phyloP scores from a whole-genome alignment of 768 basidiomycete genomes.

The Mycena capillaripes region DNA sequence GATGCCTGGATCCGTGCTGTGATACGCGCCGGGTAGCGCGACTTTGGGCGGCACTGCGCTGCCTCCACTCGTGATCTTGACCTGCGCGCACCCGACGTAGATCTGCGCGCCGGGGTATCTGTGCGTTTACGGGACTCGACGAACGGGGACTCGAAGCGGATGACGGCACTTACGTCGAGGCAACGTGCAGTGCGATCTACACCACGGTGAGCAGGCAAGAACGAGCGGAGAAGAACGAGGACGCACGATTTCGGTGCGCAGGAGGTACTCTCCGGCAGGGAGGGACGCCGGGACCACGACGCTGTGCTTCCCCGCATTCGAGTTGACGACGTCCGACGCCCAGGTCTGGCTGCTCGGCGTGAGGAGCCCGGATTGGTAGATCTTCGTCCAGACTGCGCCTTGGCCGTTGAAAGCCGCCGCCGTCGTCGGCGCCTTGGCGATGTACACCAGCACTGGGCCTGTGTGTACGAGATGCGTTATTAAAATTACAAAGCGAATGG shows the following conservation, averaged over 20 bases:
- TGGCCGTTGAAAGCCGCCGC: constrained; percentile 62
- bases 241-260: constrained; percentile 64
- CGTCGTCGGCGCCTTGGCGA: constrained; percentile 63
- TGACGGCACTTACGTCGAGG: background rate
- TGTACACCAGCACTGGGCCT: constrained; percentile 64
- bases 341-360: constrained; percentile 54
- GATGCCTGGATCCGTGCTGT: constrained; percentile 63
- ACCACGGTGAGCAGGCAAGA: background rate
- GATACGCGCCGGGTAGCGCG: constrained; percentile 63
- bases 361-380: constrained; percentile 63
- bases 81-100: constrained; percentile 67
- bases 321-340: constrained; percentile 66
- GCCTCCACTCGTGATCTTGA: constrained; percentile 60
- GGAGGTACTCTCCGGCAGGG: constrained; percentile 64
- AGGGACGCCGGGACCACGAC: constrained; percentile 61
- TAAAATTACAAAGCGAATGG: background rate
- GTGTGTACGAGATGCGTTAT: background rate
- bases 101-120: constrained; percentile 66
- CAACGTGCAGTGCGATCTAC: constrained; percentile 44
- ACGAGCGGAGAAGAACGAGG: constrained; percentile 37
- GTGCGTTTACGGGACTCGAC: constrained; percentile 44
- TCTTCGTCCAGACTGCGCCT: constrained; percentile 68
- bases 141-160: constrained; percentile 41
- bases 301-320: constrained; percentile 58
- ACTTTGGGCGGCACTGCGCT: constrained; percentile 63